These are phyloP conservation scores for Neoboletus magnificus DNA, from an alignment of 768 basidiomycete genomes.

Conservation along the genomic window DNA sequence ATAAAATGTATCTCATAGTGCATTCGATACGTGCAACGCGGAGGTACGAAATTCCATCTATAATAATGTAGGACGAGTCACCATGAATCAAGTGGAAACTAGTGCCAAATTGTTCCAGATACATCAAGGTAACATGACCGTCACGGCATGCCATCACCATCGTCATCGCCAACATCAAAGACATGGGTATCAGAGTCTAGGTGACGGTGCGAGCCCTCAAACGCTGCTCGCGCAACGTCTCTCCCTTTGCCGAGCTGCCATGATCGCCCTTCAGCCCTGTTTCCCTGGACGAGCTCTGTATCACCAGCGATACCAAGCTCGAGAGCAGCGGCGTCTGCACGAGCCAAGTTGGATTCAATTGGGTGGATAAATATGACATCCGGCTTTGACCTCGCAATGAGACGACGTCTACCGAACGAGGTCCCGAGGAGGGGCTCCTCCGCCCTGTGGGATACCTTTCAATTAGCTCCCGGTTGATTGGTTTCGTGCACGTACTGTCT, in stretches of 20 bases:
- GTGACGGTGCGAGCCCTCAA: slow-evolving; percentile 25
- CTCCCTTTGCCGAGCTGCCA: slow-evolving; percentile 55
- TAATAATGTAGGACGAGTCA: neutral
- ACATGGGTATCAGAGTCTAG: slow-evolving; percentile 1
- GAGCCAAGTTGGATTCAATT: slow-evolving; percentile 56
- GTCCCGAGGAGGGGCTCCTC: slow-evolving; percentile 25
- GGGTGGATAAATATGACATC: slow-evolving; percentile 63
- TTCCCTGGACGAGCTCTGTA: slow-evolving; percentile 45
- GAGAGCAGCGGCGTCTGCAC: slow-evolving; percentile 60
- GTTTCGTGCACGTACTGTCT: slow-evolving; percentile 18
- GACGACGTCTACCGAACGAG: slow-evolving; percentile 3
- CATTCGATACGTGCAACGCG: no score
- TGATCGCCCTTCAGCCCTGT: slow-evolving; percentile 36
- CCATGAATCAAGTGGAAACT: neutral
- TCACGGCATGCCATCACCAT: slow-evolving; percentile 9
- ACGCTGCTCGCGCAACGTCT: slow-evolving; percentile 46
- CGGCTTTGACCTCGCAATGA: slow-evolving; percentile 48
- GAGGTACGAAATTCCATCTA: neutral
- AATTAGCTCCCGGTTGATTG: neutral
- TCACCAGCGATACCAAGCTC: slow-evolving; percentile 50
- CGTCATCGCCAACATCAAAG: slow-evolving; percentile 15
- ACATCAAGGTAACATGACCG: neutral
- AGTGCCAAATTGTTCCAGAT: neutral
- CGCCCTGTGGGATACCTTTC: slow-evolving; percentile 8
- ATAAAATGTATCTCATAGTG: no score